Evolutionary conservation across 2,329 filamentous ascomycete species (phyloP).

Genomic region (Hypoxylon sp.): DNA sequence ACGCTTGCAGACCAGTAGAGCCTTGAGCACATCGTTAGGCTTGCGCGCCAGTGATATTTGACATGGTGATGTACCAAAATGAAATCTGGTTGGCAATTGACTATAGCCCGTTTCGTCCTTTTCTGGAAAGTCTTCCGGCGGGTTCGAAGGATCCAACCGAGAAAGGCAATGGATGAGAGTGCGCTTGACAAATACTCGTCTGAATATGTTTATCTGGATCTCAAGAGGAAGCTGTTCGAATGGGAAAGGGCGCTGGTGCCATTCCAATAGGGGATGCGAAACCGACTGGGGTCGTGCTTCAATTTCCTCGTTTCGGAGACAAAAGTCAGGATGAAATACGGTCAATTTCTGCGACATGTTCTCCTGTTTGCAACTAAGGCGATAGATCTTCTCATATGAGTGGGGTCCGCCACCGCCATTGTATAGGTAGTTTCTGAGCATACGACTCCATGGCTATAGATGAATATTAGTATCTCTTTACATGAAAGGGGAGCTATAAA

Average conservation of each 20-base stretch:
- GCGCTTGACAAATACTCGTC: slow-evolving; percentile 55
- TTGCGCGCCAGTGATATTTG: slow-evolving; percentile 55
- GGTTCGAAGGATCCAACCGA: slow-evolving; percentile 58
- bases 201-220: slow-evolving; percentile 57
- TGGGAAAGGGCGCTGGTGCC: slow-evolving; percentile 35
- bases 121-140: slow-evolving; percentile 42
- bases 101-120: slow-evolving; percentile 25
- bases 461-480: slow-evolving; percentile 10
- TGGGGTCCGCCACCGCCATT: no score
- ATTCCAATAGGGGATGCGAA: slow-evolving; percentile 8
- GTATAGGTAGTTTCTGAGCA: slow-evolving; percentile 24
- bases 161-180: slow-evolving; percentile 62
- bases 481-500: neutral
- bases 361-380: slow-evolving; percentile 55
- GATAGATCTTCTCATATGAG: slow-evolving; percentile 47
- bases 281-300: neutral
- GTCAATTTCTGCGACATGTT: slow-evolving; percentile 50
- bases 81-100: slow-evolving; percentile 59
- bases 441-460: slow-evolving; percentile 34
- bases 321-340: slow-evolving; percentile 53
- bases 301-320: slow-evolving; percentile 3
- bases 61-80: slow-evolving; percentile 54
- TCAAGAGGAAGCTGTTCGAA: slow-evolving; percentile 54
- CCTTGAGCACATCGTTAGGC: slow-evolving; percentile 57
- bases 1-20: slow-evolving; percentile 59